Evolutionary conservation across 2,329 filamentous ascomycete genomes (phyloP).

Genomic region (Cercospora sp.): DNA sequence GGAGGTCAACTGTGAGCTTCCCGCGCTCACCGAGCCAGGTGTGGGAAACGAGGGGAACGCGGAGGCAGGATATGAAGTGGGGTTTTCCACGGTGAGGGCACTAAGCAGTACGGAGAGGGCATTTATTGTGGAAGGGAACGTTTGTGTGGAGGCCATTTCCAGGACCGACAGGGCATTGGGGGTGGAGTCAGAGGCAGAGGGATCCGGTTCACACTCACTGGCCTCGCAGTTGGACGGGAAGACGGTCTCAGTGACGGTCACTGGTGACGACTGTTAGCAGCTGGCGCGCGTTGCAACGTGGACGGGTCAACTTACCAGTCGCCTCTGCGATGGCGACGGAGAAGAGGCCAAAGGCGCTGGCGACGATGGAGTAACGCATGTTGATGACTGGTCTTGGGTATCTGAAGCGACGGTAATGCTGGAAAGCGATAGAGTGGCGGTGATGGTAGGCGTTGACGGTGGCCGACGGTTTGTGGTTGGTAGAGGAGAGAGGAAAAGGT

Average conservation of each 20-base stretch:
- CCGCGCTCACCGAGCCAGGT: slow-evolving; percentile 18
- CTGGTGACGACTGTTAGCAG: slow-evolving; percentile 5
- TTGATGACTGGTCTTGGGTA: slow-evolving; percentile 23
- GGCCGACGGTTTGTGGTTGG: neutral
- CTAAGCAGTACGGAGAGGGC: slow-evolving; percentile 27
- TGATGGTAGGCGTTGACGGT: slow-evolving; percentile 5
- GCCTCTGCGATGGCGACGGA: slow-evolving; percentile 28
- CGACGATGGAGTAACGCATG: slow-evolving; percentile 32
- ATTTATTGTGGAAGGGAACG: slow-evolving; percentile 21
- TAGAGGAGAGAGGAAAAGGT: neutral
- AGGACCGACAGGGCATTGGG: slow-evolving; percentile 27
- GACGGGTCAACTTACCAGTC: slow-evolving; percentile 30
- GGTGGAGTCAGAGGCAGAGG: slow-evolving; percentile 15
- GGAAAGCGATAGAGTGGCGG: slow-evolving; percentile 9
- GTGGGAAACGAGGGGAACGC: slow-evolving; percentile 17
- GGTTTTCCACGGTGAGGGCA: slow-evolving; percentile 19
- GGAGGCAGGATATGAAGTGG: slow-evolving; percentile 16
- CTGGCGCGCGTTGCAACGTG: neutral
- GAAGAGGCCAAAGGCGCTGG: slow-evolving; percentile 32
- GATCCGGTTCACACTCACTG: slow-evolving; percentile 27
- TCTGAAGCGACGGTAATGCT: slow-evolving; percentile 20
- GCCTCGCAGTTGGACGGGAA: slow-evolving; percentile 24
- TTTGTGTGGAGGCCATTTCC: slow-evolving; percentile 20
- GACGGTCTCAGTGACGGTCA: slow-evolving; percentile 24
- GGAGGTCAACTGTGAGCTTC: slow-evolving; percentile 25